These are phyloP conservation scores for Volvox africanus DNA, from an alignment of 139 green algal species.

Conservation along the genomic window DNA sequence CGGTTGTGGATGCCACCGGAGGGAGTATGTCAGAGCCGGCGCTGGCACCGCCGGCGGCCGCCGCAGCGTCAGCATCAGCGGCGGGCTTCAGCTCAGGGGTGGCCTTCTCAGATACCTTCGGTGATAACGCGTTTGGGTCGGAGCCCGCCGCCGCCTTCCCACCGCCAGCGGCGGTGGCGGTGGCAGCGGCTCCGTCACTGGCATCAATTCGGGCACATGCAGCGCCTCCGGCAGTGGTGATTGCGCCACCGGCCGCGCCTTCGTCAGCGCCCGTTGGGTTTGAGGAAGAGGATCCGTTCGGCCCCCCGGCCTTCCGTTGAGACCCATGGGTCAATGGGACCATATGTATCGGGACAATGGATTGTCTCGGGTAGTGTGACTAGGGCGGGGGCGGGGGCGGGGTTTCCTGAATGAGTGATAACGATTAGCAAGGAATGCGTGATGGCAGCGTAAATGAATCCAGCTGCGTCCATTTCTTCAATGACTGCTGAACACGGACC, in stretches of 20 bases:
- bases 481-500: too few species aligned
- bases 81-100: background rate
- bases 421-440: too few species aligned
- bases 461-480: too few species aligned
- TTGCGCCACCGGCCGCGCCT: background rate
- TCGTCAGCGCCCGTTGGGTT: background rate
- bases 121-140: background rate
- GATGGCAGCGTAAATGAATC: too few species aligned
- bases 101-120: background rate
- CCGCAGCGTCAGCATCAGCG: background rate
- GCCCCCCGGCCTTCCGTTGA: background rate
- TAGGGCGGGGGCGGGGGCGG: too few species aligned
- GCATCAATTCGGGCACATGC: background rate
- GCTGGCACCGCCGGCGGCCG: background rate
- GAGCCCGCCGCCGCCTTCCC: background rate
- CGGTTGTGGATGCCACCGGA: background rate
- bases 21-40: background rate
- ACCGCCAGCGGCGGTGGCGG: background rate
- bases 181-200: background rate
- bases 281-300: slow-evolving; percentile 7
- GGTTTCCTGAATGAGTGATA: too few species aligned
- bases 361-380: too few species aligned
- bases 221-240: too few species aligned
- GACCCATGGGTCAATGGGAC: too few species aligned
- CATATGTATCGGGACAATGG: too few species aligned